Percentiles rank a stretch among this genome's conserved stretches.
These are phyloP conservation scores for Aspergillus fumigatus DNA, from an alignment of 2,329 filamentous ascomycete genomes.

Conservation along the genomic window DNA sequence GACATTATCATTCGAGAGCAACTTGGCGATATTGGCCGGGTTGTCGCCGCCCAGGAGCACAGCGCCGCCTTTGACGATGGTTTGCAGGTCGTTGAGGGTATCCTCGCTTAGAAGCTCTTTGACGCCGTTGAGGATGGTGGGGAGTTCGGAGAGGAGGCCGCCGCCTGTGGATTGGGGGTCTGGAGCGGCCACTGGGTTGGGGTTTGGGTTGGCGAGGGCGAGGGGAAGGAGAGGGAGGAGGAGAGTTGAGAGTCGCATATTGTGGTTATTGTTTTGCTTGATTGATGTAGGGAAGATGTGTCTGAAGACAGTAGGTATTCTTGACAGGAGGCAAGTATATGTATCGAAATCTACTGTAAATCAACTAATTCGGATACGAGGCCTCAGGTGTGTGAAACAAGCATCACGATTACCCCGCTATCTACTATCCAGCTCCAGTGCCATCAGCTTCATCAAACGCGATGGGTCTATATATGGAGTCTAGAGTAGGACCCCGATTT, in stretches of 20 bases:
- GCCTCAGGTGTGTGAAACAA: not conserved
- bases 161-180: constrained; percentile 16
- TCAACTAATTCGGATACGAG: not conserved
- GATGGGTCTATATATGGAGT: not conserved
- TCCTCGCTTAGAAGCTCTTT: constrained; percentile 24
- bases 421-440: not conserved
- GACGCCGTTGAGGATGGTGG: constrained; percentile 20
- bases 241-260: constrained; percentile 17
- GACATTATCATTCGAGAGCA: constrained; percentile 22
- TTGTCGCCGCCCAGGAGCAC: constrained; percentile 25
- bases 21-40: constrained; percentile 23
- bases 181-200: constrained; percentile 18
- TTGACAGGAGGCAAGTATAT: not conserved
- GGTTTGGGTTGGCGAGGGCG: constrained; percentile 14
- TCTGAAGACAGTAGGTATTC: not conserved
- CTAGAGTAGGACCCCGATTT: not conserved
- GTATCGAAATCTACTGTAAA: not conserved
- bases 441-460: not conserved
- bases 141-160: constrained; percentile 24
- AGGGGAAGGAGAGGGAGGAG: constrained; percentile 18
- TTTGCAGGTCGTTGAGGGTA: constrained; percentile 23
- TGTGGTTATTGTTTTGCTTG: not conserved
- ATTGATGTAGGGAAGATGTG: not conserved
- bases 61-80: constrained; percentile 25
- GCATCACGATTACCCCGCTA: not conserved